Evolutionary conservation across 2,329 filamentous ascomycete genomes (phyloP), one percentile per base, ranked within the genome.

Genomic region (Aureobasidium sp.): DNA sequence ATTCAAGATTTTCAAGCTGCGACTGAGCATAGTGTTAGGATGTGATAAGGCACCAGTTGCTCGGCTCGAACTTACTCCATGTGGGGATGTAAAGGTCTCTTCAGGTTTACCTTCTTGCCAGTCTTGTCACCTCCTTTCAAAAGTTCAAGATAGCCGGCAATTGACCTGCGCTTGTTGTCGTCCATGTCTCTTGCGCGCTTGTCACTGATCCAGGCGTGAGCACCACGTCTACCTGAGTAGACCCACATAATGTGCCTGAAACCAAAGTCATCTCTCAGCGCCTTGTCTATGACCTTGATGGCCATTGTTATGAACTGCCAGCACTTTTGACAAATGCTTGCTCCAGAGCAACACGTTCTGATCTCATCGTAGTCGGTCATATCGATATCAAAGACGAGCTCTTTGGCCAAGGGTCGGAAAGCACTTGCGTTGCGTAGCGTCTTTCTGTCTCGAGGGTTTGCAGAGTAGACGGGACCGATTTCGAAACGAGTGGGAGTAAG

Each of bases 221-320:
- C 92, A 78, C 94, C 94, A 82, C 94, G 86, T 75, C 94, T 88
- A 68, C 94, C 94, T 0, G 94, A 99, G 76, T 99, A 99, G 7
- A 99, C 92, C 94, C 94, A 99, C 75, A 99, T 82, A 70, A 99
- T 93, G 75, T 99, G 93, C 72, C 89, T 87, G 76, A 97, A 99
- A 49, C 92, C 94, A 77, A 99, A 97, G 75, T 99, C 94, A 22
- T 97, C 91, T 58, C 91, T 83, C 68, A 99, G 76, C 0, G 92
- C 91, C 14, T 84, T 82, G 73, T 97, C 93, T 14, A 97, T 82
- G 17, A 97, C 91, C 72, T 95, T 94, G 73, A 99, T 93, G 8
- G 94, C 90, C 91, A 99, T 97, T 27, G 90, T 96, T 69, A 96
- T 95, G 75, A 97, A 99, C 55, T 88, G 82, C 94, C 94, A 99